Evolutionary conservation across 2,329 filamentous ascomycete genomes (phyloP), one percentile per base, ranked within the genome.

Genomic region (Cercospora zeae-maydis): DNA sequence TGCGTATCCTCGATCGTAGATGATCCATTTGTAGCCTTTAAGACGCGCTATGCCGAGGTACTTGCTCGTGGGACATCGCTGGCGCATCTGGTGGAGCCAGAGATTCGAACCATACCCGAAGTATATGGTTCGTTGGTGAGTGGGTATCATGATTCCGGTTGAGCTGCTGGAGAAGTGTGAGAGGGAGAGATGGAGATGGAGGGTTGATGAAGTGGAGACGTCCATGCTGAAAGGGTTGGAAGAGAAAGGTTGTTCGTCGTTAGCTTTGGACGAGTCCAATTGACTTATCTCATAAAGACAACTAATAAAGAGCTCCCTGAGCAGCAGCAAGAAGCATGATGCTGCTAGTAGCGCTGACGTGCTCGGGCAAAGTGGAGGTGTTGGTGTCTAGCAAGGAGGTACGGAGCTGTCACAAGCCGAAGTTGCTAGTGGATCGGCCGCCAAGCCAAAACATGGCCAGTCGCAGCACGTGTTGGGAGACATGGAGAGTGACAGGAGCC

Each of bases 61-160:
- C 11, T 73, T 76, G 1, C 85, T 84, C 13, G 72, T 73, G 1
- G 82, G 82, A 71, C 88, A 91, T 58, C 88, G 86, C 51, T 73
- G 68, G 3, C 69, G 69, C 88, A 91, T 91, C 75, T 90, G 88
- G 30, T 80, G 75, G 0, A 81, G 81, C 73, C 86, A 89, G 62
- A 91, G 81, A 74, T 91, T 91, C 73, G 83, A 87, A 66, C 88
- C 88, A 75, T 88, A 91, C 70, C 84, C 88, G 72, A 91, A 90
- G 79, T 74, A 56, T 73, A 67, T 78, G n/a, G 55, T 66, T 45
- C 39, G 53, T 63, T 6, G 52, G 37, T 24, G 21, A 27, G 52
- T 11, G 52, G 30, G 52, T 16, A 53, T 37, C 52, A 47, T 63
- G 36, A 42, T 39, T 24, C 27, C 14, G 54, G 8, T 42, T 16